phyloP scores from a whole-genome alignment of 805 yeast species.

The Candida cerambycidarum region DNA sequence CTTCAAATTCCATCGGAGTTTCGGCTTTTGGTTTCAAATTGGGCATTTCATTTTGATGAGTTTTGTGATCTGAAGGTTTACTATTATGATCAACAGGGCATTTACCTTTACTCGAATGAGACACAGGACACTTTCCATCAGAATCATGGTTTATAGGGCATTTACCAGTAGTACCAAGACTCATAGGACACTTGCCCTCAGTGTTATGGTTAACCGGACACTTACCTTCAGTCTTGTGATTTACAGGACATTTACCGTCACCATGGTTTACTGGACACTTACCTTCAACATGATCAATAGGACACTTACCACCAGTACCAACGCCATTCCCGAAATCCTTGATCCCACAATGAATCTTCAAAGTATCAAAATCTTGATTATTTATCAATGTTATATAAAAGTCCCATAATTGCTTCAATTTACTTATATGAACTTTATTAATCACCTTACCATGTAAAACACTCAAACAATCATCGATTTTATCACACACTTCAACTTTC shows the following conservation, averaged over 20 bases:
- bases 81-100: no score
- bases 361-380: slow-evolving; percentile 28
- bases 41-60: neutral
- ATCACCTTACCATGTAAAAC: neutral
- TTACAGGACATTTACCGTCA: slow-evolving; percentile 34
- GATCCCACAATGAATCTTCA: slow-evolving; percentile 32
- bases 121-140: neutral
- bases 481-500: slow-evolving; percentile 9
- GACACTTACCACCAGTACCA: slow-evolving; percentile 10
- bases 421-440: slow-evolving; percentile 9
- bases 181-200: neutral
- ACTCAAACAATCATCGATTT: slow-evolving; percentile 5
- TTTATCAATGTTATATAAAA: slow-evolving; percentile 39
- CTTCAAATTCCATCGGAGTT: slow-evolving; percentile 1
- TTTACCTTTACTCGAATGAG: neutral
- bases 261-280: slow-evolving; percentile 15
- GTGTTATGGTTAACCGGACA: slow-evolving; percentile 3
- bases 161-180: neutral
- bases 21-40: neutral
- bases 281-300: slow-evolving; percentile 1
- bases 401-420: slow-evolving; percentile 26
- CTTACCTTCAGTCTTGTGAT: slow-evolving; percentile 18
- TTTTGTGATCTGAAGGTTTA: no score
- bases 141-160: neutral
- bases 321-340: no score